Evolutionary conservation across 2,329 filamentous ascomycete genomes (phyloP).

Genomic region (Sporothrix schenckii): DNA sequence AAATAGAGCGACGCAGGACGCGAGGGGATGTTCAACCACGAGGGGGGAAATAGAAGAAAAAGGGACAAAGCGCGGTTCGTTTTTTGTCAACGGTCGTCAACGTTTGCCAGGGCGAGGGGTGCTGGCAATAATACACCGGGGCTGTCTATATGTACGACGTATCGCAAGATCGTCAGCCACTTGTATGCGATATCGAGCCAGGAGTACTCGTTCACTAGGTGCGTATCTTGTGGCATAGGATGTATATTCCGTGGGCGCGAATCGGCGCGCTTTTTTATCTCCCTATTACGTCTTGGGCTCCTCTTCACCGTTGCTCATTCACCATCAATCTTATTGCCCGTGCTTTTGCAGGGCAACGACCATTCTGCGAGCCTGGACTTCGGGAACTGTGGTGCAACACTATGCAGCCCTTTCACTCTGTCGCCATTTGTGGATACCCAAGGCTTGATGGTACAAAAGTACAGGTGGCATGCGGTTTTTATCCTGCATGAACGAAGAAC

Average conservation of each 20-base stretch:
- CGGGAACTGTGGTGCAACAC: neutral
- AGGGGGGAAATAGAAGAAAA: neutral
- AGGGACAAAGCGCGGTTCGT: too few relatives aligned
- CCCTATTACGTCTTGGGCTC: neutral
- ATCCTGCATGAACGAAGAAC: neutral
- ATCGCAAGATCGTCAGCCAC: neutral
- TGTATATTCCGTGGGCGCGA: neutral
- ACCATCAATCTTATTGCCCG: neutral
- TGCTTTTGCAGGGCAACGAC: slow-evolving; percentile 3
- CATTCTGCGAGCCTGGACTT: neutral
- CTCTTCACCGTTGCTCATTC: neutral
- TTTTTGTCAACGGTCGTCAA: slow-evolving; percentile 5
- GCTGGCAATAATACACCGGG: too few relatives aligned
- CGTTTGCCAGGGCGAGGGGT: neutral
- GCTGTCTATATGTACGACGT: too few relatives aligned
- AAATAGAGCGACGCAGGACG: neutral
- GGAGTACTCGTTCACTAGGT: neutral
- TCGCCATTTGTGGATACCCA: neutral
- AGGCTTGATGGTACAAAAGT: neutral
- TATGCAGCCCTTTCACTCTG: neutral
- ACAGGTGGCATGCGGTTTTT: too few relatives aligned
- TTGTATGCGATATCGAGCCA: neutral
- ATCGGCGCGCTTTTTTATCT: neutral
- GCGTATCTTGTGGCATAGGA: slow-evolving; percentile 15
- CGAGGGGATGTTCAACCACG: slow-evolving; percentile 7